Evolutionary conservation across 768 basidiomycete genomes (phyloP), one percentile per base, ranked within the genome.

Genomic region (Russula virescens): DNA sequence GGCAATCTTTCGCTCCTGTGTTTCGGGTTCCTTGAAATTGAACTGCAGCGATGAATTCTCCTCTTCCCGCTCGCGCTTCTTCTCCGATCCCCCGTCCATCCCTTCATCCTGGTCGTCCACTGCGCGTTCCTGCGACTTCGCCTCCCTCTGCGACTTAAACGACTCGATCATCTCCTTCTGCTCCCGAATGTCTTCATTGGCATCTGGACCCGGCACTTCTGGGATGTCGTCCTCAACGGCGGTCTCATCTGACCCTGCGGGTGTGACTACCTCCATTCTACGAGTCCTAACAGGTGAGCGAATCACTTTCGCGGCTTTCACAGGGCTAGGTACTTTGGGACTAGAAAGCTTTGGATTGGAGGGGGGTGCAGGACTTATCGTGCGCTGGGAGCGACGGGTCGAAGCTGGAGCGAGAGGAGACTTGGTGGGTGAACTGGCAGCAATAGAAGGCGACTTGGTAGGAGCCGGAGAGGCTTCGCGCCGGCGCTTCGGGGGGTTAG

Each of bases 161-260:
- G 81, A 79, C 45, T 82, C 80, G 54, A 94, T 90, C 70, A 95
- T 73, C 68, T 84, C 84, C 73, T 84, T 83, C 74, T 93, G 89
- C 69, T 92, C 90, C 35, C 77, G 78, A 47, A 95, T 80, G 72
- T 93, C 91, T 68, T 83, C 78, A 7, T 80, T 81, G 71, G 89
- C 79, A 68, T 86, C 83, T 23, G 83, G 79, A 34, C 81, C 83
- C 1, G 84, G 81, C 2, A 87, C 75, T 51, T 73, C 70, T 19
- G 71, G 63, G 28, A 80, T 77, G 46, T 85, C 82, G 0, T 83
- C 84, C 53, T 89, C 88, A 3, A 87, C 84, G 1, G 78, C 76
- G 0, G 85, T 83, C 70, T 86, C 81, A 38, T 89, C 87, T 1
- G 84, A 85, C 4, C 80, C 81, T 3, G 73, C 79, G 0, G 82